Evolutionary conservation across 148 eudicot genomes (phyloP).

Genomic region (Limonium bicolor): DNA sequence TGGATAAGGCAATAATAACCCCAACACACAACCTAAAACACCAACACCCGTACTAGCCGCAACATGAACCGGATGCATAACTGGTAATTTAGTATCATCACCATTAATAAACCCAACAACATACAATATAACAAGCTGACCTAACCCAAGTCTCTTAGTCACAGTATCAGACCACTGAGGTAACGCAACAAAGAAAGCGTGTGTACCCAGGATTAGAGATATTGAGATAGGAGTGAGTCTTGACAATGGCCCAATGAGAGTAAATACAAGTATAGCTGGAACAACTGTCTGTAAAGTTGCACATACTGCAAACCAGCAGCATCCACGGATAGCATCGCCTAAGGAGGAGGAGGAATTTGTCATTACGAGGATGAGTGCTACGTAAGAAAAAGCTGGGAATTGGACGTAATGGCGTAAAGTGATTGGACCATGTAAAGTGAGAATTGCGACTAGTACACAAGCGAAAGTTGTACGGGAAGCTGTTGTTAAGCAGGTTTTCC

Average conservation of each 20-base stretch:
- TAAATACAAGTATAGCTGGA: conserved; percentile 12
- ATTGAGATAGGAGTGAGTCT: conserved; percentile 8
- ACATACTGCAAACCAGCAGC: too few relatives aligned
- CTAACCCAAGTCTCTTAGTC: conserved; percentile 27
- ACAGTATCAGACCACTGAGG: conserved; percentile 13
- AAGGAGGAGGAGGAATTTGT: too few relatives aligned
- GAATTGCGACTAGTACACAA: too few relatives aligned
- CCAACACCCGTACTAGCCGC: conserved; percentile 29
- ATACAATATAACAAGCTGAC: conserved; percentile 32
- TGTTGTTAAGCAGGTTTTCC: too few relatives aligned
- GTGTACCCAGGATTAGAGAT: conserved; percentile 9
- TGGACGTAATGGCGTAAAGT: too few relatives aligned
- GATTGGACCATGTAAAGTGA: too few relatives aligned
- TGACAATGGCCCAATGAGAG: conserved; percentile 10
- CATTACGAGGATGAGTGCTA: too few relatives aligned
- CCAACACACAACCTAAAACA: conserved; percentile 24
- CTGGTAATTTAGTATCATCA: neutral
- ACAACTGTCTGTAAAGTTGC: too few relatives aligned
- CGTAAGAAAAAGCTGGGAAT: too few relatives aligned
- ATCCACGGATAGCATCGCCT: too few relatives aligned
- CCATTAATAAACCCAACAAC: conserved; percentile 15
- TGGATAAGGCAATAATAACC: conserved; percentile 28
- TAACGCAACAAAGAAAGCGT: conserved; percentile 20
- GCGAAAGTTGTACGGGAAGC: too few relatives aligned
- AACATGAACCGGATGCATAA: conserved; percentile 22